Evolutionary conservation across 31 red algal species (phyloP).

Genomic region (Odonthalia washingtoniensis): DNA sequence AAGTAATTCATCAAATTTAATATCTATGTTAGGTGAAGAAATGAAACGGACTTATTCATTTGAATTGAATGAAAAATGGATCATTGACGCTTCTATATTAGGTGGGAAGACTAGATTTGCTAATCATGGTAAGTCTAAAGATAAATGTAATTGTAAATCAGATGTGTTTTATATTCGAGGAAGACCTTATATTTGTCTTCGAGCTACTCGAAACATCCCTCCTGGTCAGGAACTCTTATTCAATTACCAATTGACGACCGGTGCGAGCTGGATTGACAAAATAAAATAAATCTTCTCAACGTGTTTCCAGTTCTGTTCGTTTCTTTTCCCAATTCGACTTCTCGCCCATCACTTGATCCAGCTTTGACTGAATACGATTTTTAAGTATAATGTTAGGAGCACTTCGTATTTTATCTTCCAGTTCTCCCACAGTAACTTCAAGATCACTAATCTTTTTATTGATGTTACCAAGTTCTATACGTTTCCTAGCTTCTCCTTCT

Average conservation of each 20-base stretch:
- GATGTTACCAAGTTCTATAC: constrained; percentile 63
- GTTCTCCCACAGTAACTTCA: constrained; percentile 47
- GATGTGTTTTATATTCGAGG: not conserved
- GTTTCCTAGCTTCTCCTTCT: constrained; percentile 60
- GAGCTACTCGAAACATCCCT: not conserved
- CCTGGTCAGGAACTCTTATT: not conserved
- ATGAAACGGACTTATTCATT: not conserved
- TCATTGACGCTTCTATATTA: not conserved
- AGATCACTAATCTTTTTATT: constrained; percentile 68
- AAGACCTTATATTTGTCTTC: not conserved
- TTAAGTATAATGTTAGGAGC: constrained; percentile 70
- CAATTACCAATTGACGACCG: not conserved
- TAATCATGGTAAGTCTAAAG: not conserved
- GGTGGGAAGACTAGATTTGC: not conserved
- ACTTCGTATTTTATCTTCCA: constrained; percentile 49
- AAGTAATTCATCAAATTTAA: not conserved
- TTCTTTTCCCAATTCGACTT: constrained; percentile 46
- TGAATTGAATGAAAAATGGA: not conserved
- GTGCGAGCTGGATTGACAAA: too few species aligned
- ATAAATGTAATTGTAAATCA: not conserved
- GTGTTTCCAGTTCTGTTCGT: constrained; percentile 64
- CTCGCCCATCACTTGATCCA: constrained; percentile 54
- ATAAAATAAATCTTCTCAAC: constrained; percentile 35
- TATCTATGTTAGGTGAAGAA: not conserved
- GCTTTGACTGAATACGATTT: constrained; percentile 52